These are phyloP conservation scores for Galeopsis tetrahit DNA, from an alignment of 257 asterid genomes.

Conservation along the genomic window DNA sequence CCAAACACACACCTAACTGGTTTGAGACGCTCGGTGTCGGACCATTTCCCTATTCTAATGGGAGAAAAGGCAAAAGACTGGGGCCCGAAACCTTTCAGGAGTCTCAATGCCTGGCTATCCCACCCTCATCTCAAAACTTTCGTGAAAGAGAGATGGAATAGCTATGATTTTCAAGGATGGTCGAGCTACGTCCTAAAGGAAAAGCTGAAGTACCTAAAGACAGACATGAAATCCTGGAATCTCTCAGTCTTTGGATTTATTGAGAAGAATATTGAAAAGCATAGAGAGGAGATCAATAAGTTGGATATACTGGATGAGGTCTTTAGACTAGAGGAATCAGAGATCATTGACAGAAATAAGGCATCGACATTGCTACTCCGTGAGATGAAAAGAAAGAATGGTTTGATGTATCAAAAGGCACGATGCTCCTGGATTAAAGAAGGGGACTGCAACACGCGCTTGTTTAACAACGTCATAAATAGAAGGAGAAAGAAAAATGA, in stretches of 20 bases:
- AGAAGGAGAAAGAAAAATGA: too few species aligned
- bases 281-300: not conserved
- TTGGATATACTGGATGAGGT: not conserved
- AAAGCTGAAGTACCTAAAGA: not conserved
- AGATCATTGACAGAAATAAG: not conserved
- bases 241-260: not conserved
- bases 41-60: not conserved
- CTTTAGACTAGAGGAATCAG: not conserved
- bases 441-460: too few species aligned
- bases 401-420: too few species aligned
- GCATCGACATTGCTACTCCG: not conserved
- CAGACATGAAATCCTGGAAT: not conserved
- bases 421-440: too few species aligned
- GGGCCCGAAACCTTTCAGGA: not conserved
- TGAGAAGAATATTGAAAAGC: not conserved
- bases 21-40: not conserved
- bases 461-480: too few species aligned
- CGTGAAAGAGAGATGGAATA: not conserved
- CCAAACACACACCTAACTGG: not conserved
- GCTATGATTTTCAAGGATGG: not conserved
- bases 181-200: not conserved
- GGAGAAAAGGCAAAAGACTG: not conserved
- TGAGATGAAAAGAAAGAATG: too few species aligned
- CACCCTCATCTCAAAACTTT: not conserved
- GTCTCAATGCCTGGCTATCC: too few species aligned